Base-by-base conservation (phyloP, 202 grass and related monocot genomes). In the Zizania palustris region DNA sequence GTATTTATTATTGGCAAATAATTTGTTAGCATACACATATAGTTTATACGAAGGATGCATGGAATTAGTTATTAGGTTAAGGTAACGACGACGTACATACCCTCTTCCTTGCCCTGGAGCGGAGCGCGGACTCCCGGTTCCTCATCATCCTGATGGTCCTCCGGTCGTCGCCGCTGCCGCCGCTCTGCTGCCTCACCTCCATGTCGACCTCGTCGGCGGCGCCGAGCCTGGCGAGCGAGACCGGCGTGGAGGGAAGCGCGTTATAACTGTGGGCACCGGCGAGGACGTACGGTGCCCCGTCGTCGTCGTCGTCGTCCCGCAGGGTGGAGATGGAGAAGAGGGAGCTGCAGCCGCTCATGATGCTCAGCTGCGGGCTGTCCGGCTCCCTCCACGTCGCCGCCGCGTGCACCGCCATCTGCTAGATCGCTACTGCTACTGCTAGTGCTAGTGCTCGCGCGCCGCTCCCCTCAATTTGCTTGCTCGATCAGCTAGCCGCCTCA, bases 51-150 rank as follows among this genome's bases (percentile, higher is more conserved):
- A 28, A 28, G 28, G 28, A 28, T 28, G 28, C 1, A 28, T 28
- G 28, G 28, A 28, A 28, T 28, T 28, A 28, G 28, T 28, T 28
- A n/a, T n/a, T n/a, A n/a, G n/a, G n/a, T n/a, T n/a, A n/a, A 28
- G 28, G 28, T 28, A 28, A 2, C 64, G n/a, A n/a, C n/a, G n/a
- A n/a, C n/a, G n/a, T n/a, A n/a, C n/a, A n/a, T 65, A 72, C 86
- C 80, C 89, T 89, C 70, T 97, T 97, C 67, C 93, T 90, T 36
- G 90, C 93, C 73, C 93, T 85, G 48, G 93, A 97, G 34, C 90
- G 88, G 2, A 87, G 79, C 6, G 93, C 93, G 1, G 93, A 91
- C 51, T 93, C 93, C n/a, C 93, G 28, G 57, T 97, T 97, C 66
- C 89, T 86, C 87, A 97, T 97, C 85, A 93, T 90, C 57, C 93